Conservation (phyloP, 768 basidiomycete genomes). For the Postia placenta region DNA sequence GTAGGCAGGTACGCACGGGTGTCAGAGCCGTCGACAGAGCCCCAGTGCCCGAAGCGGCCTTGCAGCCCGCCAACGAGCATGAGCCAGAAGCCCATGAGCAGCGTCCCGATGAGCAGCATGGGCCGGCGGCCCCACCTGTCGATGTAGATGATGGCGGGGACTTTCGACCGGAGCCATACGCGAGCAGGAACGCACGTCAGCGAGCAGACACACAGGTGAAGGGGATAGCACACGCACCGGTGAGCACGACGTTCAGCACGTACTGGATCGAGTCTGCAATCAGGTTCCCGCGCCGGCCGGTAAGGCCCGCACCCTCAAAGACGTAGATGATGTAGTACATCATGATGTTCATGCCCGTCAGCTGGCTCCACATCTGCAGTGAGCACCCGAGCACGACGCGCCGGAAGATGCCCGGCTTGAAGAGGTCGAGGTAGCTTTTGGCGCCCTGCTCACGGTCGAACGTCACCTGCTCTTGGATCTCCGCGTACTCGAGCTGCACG, state of each 20-base stretch:
- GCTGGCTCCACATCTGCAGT: constrained; percentile 80
- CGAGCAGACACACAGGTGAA: background rate
- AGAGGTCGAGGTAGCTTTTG: constrained; percentile 60
- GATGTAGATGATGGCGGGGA: constrained; percentile 55
- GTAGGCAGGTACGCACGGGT: background rate
- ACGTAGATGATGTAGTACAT: constrained; percentile 70
- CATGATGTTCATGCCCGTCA: constrained; percentile 79
- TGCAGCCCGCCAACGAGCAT: constrained; percentile 75
- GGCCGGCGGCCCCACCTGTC: constrained; percentile 79
- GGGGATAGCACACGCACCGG: constrained; percentile 18
- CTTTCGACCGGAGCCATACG: background rate
- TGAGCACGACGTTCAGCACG: constrained; percentile 35
- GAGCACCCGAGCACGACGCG: constrained; percentile 64
- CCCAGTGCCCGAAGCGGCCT: constrained; percentile 62
- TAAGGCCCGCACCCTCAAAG: constrained; percentile 73
- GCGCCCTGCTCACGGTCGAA: constrained; percentile 67
- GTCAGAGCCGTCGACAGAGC: constrained; percentile 28
- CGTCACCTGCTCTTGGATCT: constrained; percentile 50
- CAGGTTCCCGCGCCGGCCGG: constrained; percentile 65
- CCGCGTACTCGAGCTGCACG: constrained; percentile 64
- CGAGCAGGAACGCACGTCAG: constrained; percentile 3
- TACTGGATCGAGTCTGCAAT: constrained; percentile 68
- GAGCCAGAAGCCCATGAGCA: constrained; percentile 72
- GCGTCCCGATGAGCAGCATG: constrained; percentile 59
- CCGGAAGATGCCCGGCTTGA: constrained; percentile 60